Base-by-base conservation (phyloP, 306 rosid genomes). In the Cicer chorassanicum region DNA sequence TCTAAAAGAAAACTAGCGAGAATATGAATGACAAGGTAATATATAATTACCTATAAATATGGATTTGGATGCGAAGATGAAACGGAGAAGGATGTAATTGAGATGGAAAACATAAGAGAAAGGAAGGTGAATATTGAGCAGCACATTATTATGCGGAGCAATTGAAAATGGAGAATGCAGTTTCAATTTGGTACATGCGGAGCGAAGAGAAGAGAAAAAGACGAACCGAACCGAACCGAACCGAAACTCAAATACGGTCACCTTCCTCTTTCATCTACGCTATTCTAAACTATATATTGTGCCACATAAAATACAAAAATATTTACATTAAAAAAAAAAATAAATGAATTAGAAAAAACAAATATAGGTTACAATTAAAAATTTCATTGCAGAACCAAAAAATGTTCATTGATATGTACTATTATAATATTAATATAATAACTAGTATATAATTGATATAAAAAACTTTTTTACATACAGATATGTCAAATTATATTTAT, bases 191-290 rank as follows among this genome's bases (percentile, higher is more conserved):
- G 1, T 12, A 9, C 0, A 48, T 13, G 15, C 2, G 29, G 57
- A 51, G 29, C 59, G 59, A 5, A 29, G 36, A 29, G 36, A 29
- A 29, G 36, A 29, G 36, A 29, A 29, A 4, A 29, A 0, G 34
- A 60, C 13, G 34, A 16, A 77, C 75, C 73, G 12, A 76, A 9
- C 75, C 73, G 12, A 76, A 9, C 9, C 38, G 44, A 76, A 44
- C 70, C 65, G 85, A 46, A 19, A 65, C 11, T 44, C 14, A 3
- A 11, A 18, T 12, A 54, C 73, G 66, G 39, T 49, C 15, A 34
- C 60, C 6, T 57, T 18, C 61, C 34, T 54, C 13, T 9, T 54
- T 16, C 11, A 24, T 57, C 41, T 57, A 57, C 41, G 48, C 15
- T 1, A 14, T 62, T 24, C 13, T 46, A n/a, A 21, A 24, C 15